Evolutionary conservation across 257 asterid genomes (phyloP).

Genomic region (Nicotiana tabacum): DNA sequence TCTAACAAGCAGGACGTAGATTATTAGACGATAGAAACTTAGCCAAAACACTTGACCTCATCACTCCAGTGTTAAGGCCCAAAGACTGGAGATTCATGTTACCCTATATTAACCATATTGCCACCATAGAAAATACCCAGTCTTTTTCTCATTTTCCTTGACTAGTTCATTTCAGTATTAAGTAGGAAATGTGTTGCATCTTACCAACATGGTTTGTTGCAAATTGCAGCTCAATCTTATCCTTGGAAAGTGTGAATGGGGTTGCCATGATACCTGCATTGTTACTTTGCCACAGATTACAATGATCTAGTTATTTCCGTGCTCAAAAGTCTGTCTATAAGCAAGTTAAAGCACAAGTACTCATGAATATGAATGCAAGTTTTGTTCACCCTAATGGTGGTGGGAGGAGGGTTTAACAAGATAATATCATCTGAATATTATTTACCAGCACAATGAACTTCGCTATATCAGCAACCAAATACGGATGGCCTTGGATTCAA

Average conservation of each 20-base stretch:
- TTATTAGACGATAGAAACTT: not conserved
- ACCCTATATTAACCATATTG: not conserved
- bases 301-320: not conserved
- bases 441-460: not conserved
- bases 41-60: not conserved
- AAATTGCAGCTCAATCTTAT: conserved; percentile 75
- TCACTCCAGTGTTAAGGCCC: not conserved
- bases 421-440: not conserved
- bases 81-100: not conserved
- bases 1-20: not conserved
- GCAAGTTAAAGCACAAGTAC: not conserved
- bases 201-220: conserved; percentile 83
- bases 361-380: not conserved
- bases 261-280: conserved; percentile 89
- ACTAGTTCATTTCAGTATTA: not conserved
- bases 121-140: not conserved
- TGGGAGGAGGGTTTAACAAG: not conserved
- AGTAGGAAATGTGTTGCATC: not conserved
- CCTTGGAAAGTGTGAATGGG: conserved; percentile 66
- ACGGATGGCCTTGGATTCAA: not conserved
- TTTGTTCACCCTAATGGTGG: not conserved
- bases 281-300: conserved; percentile 37
- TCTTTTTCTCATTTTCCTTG: not conserved
- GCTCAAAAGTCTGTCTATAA: not conserved
- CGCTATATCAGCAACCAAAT: not conserved